Evolutionary conservation across 176 grass and related monocot genomes (phyloP).

Genomic region (Musa itinerans): DNA sequence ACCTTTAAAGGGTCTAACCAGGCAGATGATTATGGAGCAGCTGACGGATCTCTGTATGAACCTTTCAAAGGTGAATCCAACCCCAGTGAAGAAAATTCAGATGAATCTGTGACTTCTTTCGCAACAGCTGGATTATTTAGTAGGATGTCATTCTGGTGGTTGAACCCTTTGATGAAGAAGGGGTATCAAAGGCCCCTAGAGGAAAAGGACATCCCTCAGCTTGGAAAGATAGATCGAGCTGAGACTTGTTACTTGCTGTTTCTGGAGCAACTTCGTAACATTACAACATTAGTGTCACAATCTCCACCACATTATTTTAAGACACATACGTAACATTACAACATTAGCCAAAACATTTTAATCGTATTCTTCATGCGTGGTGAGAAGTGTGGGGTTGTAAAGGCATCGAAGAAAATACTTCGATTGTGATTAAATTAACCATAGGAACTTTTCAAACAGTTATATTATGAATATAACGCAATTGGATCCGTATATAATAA

Average conservation of each 20-base stretch:
- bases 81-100: slow-evolving; percentile 20
- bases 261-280: slow-evolving; percentile 47
- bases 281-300: too few species aligned
- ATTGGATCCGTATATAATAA: too few species aligned
- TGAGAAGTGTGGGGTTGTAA: too few species aligned
- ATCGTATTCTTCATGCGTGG: too few species aligned
- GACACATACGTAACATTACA: too few species aligned
- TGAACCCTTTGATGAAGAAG: slow-evolving; percentile 76
- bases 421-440: too few species aligned
- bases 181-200: slow-evolving; percentile 73
- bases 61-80: slow-evolving; percentile 35
- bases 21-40: slow-evolving; percentile 14
- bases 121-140: slow-evolving; percentile 56
- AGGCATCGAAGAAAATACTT: too few species aligned
- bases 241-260: slow-evolving; percentile 44
- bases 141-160: slow-evolving; percentile 79
- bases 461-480: too few species aligned
- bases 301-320: too few species aligned
- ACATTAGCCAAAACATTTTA: too few species aligned
- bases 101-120: slow-evolving; percentile 34
- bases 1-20: slow-evolving; percentile 13
- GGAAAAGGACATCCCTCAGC: slow-evolving; percentile 64
- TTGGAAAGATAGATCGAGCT: slow-evolving; percentile 43
- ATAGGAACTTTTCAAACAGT: too few species aligned
- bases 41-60: slow-evolving; percentile 36